Base-by-base conservation (phyloP, 2,329 filamentous ascomycete species). In the Phialocephala sp. region DNA sequence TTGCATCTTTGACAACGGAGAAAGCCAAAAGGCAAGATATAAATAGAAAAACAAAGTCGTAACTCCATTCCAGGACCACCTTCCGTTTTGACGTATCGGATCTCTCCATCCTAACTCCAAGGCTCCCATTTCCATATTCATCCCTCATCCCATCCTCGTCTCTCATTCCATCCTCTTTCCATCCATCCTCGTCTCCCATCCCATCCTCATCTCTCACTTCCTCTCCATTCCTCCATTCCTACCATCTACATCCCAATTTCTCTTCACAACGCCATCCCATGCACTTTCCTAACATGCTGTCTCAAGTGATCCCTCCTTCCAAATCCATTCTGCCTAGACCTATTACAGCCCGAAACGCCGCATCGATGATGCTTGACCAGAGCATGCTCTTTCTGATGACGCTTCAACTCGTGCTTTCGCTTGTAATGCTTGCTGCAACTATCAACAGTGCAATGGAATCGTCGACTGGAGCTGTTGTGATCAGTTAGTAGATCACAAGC, bases 221-320 rank as follows among this genome's bases (percentile, higher is more conserved):
- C 8, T 54, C 24, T 1, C 8, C 8, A 54, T 11, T 14, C 20
- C 45, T 24, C 45, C 45, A 12, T 5, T 24, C 12, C 1, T 11
- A 4, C n/a, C 45, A 8, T 11, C 45, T 24, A 1, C 45, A 11
- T 14, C 22, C 22, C 3, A 8, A 4, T 8, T 4, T 15, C 43
- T 20, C 12, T 35, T 35, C 14, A 32, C 22, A 54, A 18, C 1
- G 4, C 14, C 9, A 27, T 54, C 4, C 55, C 47, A 55, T 63
- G 61, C 6, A 63, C 61, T 35, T 55, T 45, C 32, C 50, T 61
- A 50, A 65, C 20, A 41, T 65, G 63, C 58, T 65, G 63, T 50
- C 24, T 57, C 58, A 60, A 39, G 27, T 65, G 63, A 56, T 65
- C 63, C 6, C 45, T 61, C 50, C 63, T 65, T 22, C 8, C 36